Base-by-base conservation (phyloP, 2,329 filamentous ascomycete species). In the Xylariales sp. region DNA sequence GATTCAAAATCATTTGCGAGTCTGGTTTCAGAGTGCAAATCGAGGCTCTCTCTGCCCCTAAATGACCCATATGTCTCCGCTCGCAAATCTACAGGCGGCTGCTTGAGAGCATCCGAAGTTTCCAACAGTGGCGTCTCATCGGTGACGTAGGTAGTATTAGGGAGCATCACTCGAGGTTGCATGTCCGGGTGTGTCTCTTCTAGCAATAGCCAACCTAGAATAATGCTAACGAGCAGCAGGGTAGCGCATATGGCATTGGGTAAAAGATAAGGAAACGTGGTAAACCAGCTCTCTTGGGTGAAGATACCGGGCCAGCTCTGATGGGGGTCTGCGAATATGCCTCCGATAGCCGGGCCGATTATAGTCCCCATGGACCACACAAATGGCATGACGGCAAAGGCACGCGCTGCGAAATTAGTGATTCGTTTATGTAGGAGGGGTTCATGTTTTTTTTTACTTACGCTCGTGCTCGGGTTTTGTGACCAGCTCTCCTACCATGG, bases 331-430 rank as follows among this genome's bases (percentile, higher is more conserved):
- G 94, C 92, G 78, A 97, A 93, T 63, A 91, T 88, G 41, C 95
- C 95, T 67, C 95, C 95, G 71, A 97, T 93, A 5, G 91, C 92
- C 69, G 94, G 92, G 0, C 94, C 94, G 61, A 97, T 85, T 71
- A 97, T 97, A 9, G 93, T 97, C 30, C 94, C 94, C 60, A 97
- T 90, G 54, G 88, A 91, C 94, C 94, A 97, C 7, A 97, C 91
- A 76, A 97, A 97, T 0, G 94, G 94, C 93, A 97, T 97, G 52
- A 97, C 88, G 2, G 93, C 90, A 78, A 94, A 97, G 34, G 94
- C 94, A 69, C 91, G 89, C 66, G 93, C 91, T 93, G 74, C 48
- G 54, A 69, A 34, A 72, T 74, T 69, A 76, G 74, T 65, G 59
- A 34, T 52, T 45, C 46, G 16, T 10, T 69, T 45, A 28, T 23